Evolutionary conservation across 2,329 filamentous ascomycete species (phyloP).

Genomic region (Neofusicoccum kwambonambiense): DNA sequence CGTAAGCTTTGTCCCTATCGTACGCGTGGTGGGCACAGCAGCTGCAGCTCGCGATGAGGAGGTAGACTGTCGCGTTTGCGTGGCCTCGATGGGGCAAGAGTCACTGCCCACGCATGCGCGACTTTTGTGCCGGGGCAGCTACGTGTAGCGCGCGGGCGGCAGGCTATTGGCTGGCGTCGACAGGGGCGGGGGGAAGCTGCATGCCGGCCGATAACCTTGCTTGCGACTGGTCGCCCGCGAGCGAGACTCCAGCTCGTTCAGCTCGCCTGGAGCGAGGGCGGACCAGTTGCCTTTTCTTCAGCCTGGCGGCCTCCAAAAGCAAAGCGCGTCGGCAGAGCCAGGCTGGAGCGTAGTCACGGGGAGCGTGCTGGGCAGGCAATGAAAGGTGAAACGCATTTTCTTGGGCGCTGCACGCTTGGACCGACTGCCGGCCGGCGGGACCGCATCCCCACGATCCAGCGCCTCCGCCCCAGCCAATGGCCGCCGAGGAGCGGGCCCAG

Average conservation of each 20-base stretch:
- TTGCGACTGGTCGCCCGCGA: neutral
- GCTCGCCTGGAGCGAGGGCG: neutral
- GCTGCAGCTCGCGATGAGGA: neutral
- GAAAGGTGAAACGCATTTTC: slow-evolving; percentile 8
- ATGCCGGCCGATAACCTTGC: slow-evolving; percentile 8
- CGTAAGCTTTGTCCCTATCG: neutral
- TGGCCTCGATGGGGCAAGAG: neutral
- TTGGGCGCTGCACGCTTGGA: neutral
- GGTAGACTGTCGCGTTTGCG: neutral
- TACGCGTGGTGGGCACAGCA: neutral
- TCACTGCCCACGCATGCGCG: slow-evolving; percentile 4
- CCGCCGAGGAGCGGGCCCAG: neutral
- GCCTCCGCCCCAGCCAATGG: neutral
- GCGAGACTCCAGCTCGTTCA: neutral
- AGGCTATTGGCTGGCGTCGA: neutral
- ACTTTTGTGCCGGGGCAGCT: neutral
- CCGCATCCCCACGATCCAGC: slow-evolving; percentile 5
- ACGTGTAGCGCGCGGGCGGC: neutral
- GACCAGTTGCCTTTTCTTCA: neutral
- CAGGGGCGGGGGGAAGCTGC: slow-evolving; percentile 7
- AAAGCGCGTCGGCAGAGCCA: neutral
- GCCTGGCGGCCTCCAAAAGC: neutral
- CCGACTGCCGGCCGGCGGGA: neutral
- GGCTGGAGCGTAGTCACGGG: neutral
- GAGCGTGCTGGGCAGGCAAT: neutral